phyloP scores from a whole-genome alignment of 1,284 basidiomycete species.

The Cryptococcus neoformans region DNA sequence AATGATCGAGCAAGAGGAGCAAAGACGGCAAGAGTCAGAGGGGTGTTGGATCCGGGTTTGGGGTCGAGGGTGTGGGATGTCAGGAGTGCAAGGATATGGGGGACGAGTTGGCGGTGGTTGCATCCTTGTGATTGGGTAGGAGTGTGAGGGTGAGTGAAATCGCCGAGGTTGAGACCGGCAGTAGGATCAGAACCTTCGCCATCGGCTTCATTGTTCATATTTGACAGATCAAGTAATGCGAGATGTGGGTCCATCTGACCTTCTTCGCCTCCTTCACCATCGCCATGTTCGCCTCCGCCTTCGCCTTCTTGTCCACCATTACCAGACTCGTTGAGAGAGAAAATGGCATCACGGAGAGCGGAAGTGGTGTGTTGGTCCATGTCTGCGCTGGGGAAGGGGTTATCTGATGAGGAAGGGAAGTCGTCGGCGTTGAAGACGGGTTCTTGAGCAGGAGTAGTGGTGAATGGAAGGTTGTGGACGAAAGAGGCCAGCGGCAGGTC shows the following conservation, averaged over 20 bases:
- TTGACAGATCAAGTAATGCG: constrained; percentile 42
- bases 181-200: constrained; percentile 19
- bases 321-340: constrained; percentile 45
- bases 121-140: constrained; percentile 22
- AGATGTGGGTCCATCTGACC: constrained; percentile 41
- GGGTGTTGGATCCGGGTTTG: constrained; percentile 44
- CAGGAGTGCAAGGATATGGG: constrained; percentile 40
- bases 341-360: constrained; percentile 47
- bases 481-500: constrained; percentile 45
- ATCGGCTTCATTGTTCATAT: constrained; percentile 23
- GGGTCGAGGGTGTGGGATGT: constrained; percentile 42
- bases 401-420: constrained; percentile 26
- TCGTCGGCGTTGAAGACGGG: constrained; percentile 30
- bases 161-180: constrained; percentile 18
- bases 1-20: constrained; percentile 41
- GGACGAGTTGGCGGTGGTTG: constrained; percentile 37
- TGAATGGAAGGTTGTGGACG: constrained; percentile 44
- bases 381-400: constrained; percentile 33
- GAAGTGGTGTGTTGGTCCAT: constrained; percentile 49
- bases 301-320: constrained; percentile 14
- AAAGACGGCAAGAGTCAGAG: constrained; percentile 40
- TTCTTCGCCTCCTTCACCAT: constrained; percentile 21
- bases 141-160: constrained; percentile 10
- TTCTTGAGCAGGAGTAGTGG: constrained; percentile 14
- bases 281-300: constrained; percentile 17